Conservation (phyloP, 2,329 filamentous ascomycete genomes). For the Venturia effusa region DNA sequence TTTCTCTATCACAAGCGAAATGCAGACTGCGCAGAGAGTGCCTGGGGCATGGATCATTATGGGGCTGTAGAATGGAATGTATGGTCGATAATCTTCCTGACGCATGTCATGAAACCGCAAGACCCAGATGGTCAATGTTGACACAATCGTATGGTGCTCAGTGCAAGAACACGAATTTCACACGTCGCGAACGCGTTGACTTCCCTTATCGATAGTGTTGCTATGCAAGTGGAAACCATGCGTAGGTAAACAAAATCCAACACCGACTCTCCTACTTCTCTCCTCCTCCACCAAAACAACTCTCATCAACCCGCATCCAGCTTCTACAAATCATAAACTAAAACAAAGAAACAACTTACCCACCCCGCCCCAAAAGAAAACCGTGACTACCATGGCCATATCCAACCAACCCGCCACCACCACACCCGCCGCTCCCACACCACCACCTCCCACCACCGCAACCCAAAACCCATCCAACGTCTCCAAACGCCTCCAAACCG, state of each 20-base stretch:
- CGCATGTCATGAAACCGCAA: not conserved
- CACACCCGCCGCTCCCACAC: not conserved
- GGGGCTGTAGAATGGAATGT: not conserved
- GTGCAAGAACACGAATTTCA: not conserved
- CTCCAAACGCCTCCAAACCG: constrained; percentile 64
- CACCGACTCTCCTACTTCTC: not conserved
- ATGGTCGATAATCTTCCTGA: not conserved
- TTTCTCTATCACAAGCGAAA: not conserved
- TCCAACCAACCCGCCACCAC: constrained; percentile 8
- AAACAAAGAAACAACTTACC: not conserved
- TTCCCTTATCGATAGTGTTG: not conserved
- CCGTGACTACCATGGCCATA: not conserved
- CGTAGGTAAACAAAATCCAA: not conserved
- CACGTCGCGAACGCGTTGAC: not conserved
- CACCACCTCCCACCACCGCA: not conserved
- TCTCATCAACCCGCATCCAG: not conserved
- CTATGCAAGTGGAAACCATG: not conserved
- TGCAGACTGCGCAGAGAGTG: not conserved
- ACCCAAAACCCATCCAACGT: constrained; percentile 29
- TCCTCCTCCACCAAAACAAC: not conserved
- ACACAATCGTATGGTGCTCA: not conserved
- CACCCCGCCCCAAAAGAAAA: not conserved
- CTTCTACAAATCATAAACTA: not conserved
- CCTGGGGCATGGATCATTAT: not conserved
- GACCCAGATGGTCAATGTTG: not conserved